A percentile compares a stretch with the other conserved stretches of the same genome.
Conservation (phyloP, 129 eudicot genomes). For the Saussurea involucrata region DNA sequence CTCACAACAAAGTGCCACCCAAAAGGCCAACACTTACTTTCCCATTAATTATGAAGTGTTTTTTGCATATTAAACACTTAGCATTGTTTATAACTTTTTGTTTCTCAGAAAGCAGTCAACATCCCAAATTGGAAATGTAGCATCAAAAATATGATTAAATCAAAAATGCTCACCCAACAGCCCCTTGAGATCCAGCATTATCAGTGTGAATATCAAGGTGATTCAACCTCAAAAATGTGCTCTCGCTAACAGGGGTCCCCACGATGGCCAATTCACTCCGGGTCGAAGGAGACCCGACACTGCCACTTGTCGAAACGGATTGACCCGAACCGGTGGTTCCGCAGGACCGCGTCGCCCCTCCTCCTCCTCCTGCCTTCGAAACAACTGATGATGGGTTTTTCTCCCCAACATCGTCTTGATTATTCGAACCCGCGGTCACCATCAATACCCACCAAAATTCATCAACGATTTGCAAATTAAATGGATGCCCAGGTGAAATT, state of each 20-base stretch:
- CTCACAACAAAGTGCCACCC: background rate
- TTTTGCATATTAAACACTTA: background rate
- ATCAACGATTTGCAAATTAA: slow-evolving; percentile 5
- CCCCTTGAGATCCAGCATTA: slow-evolving; percentile 71
- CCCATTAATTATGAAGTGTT: background rate
- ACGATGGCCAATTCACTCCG: slow-evolving; percentile 70
- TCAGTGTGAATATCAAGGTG: slow-evolving; percentile 75
- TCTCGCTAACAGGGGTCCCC: slow-evolving; percentile 60
- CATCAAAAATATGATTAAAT: background rate
- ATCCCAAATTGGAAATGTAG: background rate
- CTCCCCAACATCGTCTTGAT: slow-evolving; percentile 41
- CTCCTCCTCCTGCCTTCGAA: slow-evolving; percentile 38
- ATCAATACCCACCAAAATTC: slow-evolving; percentile 34
- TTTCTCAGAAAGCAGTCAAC: background rate
- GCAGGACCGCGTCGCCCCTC: slow-evolving; percentile 81
- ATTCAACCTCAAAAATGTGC: slow-evolving; percentile 52
- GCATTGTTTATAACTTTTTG: background rate
- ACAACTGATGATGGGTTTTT: slow-evolving; percentile 42
- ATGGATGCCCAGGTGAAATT: slow-evolving; percentile 29
- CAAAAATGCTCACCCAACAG: slow-evolving; percentile 56
- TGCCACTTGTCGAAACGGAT: slow-evolving; percentile 90
- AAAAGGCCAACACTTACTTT: background rate
- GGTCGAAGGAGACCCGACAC: slow-evolving; percentile 87
- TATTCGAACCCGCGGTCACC: slow-evolving; percentile 41
- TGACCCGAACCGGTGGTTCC: slow-evolving; percentile 81